Base-by-base conservation (phyloP, 2,329 filamentous ascomycete genomes). In the Samsoniella hepiali region DNA sequence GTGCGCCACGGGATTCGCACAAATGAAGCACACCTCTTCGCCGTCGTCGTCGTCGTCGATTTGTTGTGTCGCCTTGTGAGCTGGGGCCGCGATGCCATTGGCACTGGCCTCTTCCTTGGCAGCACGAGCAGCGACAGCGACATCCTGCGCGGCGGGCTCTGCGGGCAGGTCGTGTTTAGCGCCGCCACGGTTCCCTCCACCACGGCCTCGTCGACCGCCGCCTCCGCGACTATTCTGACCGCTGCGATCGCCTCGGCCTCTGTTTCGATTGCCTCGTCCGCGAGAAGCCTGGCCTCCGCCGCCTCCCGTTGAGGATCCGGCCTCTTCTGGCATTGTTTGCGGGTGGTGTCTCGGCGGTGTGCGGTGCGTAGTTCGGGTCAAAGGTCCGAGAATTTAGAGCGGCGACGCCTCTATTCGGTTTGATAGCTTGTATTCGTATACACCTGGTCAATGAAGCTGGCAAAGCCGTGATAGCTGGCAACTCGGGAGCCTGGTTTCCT, bases 21-120 rank as follows among this genome's bases (percentile, higher is more conserved):
- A 99, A 72, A 99, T 99, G 77, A 98, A 98, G 84, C 95, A 99
- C 65, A 97, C 85, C 66, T 97, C 93, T 32, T 83, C 88, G 63
- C 93, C 90, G 36, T 80, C 51, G 8, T 22, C 49, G 34, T 84
- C 84, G 3, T 76, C 79, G 65, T 76, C 72, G 57, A 69, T 72
- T 57, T 65, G 68, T 11, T 70, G 70, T 49, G 71, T 65, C 9
- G 69, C 68, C 59, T 69, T 66, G 42, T 70, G 68, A 38, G 62
- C 66, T 31, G 72, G 53, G 40, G 68, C 38, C 2, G 53, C 58
- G 29, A 58, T 31, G 10, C 50, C 58, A 34, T 45, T 47, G n/a
- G 40, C 75, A 68, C 64, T 73, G 70, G 64, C 77, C 71, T 66
- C 75, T 68, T 69, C 77, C 74, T 67, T 78, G 73, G 65, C 77